Evolutionary conservation across 2,329 filamentous ascomycete species (phyloP), one percentile per base, ranked within the genome.

Genomic region (Furcasterigmium furcatum): DNA sequence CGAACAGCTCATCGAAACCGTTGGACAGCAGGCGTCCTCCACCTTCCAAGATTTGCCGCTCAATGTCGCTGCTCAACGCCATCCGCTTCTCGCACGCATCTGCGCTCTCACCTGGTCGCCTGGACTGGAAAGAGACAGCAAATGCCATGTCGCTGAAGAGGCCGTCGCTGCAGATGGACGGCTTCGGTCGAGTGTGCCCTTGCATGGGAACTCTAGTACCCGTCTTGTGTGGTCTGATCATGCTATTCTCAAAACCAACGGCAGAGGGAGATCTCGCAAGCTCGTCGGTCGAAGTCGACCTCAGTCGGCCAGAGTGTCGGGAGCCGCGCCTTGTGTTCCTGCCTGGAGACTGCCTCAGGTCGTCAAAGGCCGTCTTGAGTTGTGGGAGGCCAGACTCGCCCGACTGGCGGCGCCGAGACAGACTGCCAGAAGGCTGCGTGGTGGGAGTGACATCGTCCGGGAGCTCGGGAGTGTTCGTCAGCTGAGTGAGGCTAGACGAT

Each of bases 1-100:
- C 77, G 58, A 97, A 95, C 1, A 97, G 71, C 54, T 88, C 82
- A 45, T 91, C 83, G 54, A 97, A 96, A 0, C 90, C 91, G 29
- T 82, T 76, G 2, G 82, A 67, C 0, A 97, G 65, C 9, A 96
- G 71, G 1, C 66, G 70, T 1, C 91, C 92, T 4, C 91, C 92
- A 41, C 88, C 82, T 6, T 79, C 74, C 3, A 72, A 66, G 45
- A 97, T 91, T 41, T 80, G 70, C 2, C 71, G 72, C 27, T 79
- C 79, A 3, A 94, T 54, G 22, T 62, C 58, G 62, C 40, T 70
- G 58, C 52, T 80, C 57, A 62, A 58, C 25, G 66, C 64, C 22
- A 58, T 52, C 21, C 63, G 66, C 35, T 62, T 57, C 4, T 57
- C 58, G 39, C 62, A 66, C 9, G 81, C 80, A 16, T 81, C 76